A percentile compares a stretch with the other conserved stretches of the same genome.
Evolutionary conservation across 2,329 filamentous ascomycete species (phyloP).

Genomic region (Fusarium longipes): DNA sequence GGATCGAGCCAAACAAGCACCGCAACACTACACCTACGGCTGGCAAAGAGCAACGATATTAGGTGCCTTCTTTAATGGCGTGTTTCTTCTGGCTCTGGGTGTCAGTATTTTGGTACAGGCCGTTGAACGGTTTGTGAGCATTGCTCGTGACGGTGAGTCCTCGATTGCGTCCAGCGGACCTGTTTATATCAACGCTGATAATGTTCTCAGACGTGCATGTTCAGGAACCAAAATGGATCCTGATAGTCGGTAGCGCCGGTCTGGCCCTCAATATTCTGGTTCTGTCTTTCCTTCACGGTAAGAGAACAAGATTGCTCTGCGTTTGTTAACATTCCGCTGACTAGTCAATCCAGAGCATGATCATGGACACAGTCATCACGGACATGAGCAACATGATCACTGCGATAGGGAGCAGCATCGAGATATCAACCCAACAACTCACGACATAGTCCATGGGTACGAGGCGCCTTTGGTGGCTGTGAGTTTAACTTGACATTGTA

Average conservation of each 20-base stretch:
- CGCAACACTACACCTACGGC: slow-evolving; percentile 70
- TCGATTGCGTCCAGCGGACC: not conserved
- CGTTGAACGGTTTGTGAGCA: slow-evolving; percentile 73
- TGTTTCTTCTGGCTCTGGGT: slow-evolving; percentile 77
- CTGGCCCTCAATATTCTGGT: slow-evolving; percentile 75
- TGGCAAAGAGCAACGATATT: slow-evolving; percentile 80
- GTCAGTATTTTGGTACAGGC: slow-evolving; percentile 79
- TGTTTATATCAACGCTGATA: slow-evolving; percentile 12
- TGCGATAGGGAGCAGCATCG: slow-evolving; percentile 6
- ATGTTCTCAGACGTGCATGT: slow-evolving; percentile 67
- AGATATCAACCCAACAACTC: slow-evolving; percentile 18
- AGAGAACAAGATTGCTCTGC: slow-evolving; percentile 16
- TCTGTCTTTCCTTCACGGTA: slow-evolving; percentile 73
- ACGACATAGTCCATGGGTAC: slow-evolving; percentile 18
- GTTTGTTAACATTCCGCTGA: slow-evolving; percentile 1
- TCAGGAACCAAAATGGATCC: slow-evolving; percentile 71
- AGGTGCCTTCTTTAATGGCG: slow-evolving; percentile 84
- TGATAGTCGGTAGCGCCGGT: slow-evolving; percentile 77
- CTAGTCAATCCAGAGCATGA: slow-evolving; percentile 45
- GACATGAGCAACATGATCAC: slow-evolving; percentile 27
- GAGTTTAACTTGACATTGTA: slow-evolving; percentile 9
- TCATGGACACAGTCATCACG: slow-evolving; percentile 55
- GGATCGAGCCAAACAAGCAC: slow-evolving; percentile 63
- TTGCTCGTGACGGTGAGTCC: slow-evolving; percentile 58
- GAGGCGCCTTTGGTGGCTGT: slow-evolving; percentile 35